phyloP scores from a whole-genome alignment of 441 rosid genomes.

The Adansonia madagascariensis region DNA sequence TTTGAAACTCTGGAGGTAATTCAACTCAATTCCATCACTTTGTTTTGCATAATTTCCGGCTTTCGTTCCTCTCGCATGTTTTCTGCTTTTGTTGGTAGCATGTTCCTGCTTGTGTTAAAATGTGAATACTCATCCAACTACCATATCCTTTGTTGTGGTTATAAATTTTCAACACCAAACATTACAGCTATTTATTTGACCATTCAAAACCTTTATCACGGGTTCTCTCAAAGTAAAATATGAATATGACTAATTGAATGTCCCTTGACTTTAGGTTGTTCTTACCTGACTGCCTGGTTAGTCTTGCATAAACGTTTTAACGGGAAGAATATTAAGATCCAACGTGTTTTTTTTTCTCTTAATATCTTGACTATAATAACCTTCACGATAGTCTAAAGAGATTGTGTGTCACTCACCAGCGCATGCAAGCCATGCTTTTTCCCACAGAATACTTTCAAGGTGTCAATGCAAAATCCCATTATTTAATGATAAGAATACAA shows the following conservation, averaged over 20 bases:
- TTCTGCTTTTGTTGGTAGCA: conserved; percentile 27
- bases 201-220: not conserved
- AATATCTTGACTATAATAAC: not conserved
- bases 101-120: not conserved
- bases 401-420: not conserved
- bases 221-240: not conserved
- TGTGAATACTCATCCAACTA: conserved; percentile 9
- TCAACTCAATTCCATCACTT: not conserved
- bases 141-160: not conserved
- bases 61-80: not conserved
- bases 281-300: not conserved
- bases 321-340: conserved; percentile 13
- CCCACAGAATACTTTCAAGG: not conserved
- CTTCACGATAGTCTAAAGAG: not conserved
- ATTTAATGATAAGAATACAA: conserved; percentile 17
- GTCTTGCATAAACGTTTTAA: not conserved
- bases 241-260: not conserved
- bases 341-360: not conserved
- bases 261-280: not conserved
- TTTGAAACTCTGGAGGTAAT: conserved; percentile 73
- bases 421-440: conserved; percentile 2
- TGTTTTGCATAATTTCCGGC: not conserved
- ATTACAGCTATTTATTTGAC: not conserved
- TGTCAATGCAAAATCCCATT: not conserved
- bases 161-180: not conserved